Base-by-base conservation (phyloP, 2,329 filamentous ascomycete species). In the Fusarium pseudocircinatum region DNA sequence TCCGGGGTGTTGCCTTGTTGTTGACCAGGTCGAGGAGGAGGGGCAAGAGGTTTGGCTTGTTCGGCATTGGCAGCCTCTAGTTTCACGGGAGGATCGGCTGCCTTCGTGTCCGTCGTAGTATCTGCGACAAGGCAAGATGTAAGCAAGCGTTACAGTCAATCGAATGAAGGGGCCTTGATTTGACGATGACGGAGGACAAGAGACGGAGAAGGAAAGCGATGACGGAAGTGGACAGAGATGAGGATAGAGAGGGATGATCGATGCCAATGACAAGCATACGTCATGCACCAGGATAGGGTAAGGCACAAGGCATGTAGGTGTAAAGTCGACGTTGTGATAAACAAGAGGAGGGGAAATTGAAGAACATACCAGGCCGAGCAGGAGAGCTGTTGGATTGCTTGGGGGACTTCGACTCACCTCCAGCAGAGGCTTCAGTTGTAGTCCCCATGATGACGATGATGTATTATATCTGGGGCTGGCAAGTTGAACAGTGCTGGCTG, bases 11-110 rank as follows among this genome's bases (percentile, higher is more conserved):
- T 82, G 66, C 85, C 83, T 77, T 79, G 80, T 70, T 84, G 81
- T 79, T 88, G 88, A 72, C 84, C 84, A 62, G 91, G 89, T 82
- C 91, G 91, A 67, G 92, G 92, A 63, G 92, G 92, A 75, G 92
- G 92, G 75, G 91, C 91, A 79, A 94, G 87, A 63, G 91, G 90
- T 83, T 90, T 90, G 78, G 90, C 85, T 61, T 84, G 81, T 80
- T 92, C 90, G 81, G 85, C 85, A 85, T 89, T 88, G 77, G 86
- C 77, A 67, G 79, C 78, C 78, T 91, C 88, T 72, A 83, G 73
- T 80, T 89, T 89, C 74, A 83, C 78, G 66, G 81, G 73, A 44
- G 79, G 78, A 76, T 87, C 86, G 79, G 79, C 63, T 74, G 44
- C 73, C 78, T 88, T 89, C 76, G 83, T 80, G 78, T 86, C 85